phyloP scores from a whole-genome alignment of 176 grass and related monocot species.

The Musa acuminata region DNA sequence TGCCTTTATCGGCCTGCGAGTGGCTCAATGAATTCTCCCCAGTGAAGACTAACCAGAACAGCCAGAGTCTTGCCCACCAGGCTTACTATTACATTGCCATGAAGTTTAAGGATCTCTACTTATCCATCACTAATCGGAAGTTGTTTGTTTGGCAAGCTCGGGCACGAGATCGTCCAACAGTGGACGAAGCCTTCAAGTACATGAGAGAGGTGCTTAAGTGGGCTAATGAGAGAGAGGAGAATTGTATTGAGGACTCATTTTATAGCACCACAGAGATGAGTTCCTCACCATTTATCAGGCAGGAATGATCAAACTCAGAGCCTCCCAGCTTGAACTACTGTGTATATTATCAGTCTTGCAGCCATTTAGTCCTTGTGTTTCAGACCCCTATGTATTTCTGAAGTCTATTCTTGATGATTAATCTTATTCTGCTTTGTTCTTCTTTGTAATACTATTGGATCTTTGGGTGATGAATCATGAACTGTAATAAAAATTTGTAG shows the following conservation, averaged over 20 bases:
- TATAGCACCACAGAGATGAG: constrained; percentile 88
- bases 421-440: neutral
- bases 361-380: neutral
- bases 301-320: constrained; percentile 31
- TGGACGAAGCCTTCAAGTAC: constrained; percentile 77
- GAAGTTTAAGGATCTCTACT: constrained; percentile 85
- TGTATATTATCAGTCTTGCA: constrained; percentile 9
- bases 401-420: neutral
- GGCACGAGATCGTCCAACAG: constrained; percentile 43
- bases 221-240: constrained; percentile 72
- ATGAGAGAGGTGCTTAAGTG: constrained; percentile 76
- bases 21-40: constrained; percentile 87
- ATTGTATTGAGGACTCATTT: constrained; percentile 61
- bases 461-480: neutral
- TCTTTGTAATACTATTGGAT: neutral
- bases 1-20: constrained; percentile 43
- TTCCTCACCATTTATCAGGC: constrained; percentile 62
- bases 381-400: neutral
- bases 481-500: neutral
- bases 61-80: constrained; percentile 79
- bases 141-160: constrained; percentile 87
- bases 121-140: constrained; percentile 39
- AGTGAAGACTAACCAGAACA: constrained; percentile 60
- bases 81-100: constrained; percentile 84
- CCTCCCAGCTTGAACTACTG: constrained; percentile 3